Evolutionary conservation across 495 filamentous ascomycete genomes (phyloP), one percentile per base, ranked within the genome.

Genomic region (Hypoxylon intermedium): DNA sequence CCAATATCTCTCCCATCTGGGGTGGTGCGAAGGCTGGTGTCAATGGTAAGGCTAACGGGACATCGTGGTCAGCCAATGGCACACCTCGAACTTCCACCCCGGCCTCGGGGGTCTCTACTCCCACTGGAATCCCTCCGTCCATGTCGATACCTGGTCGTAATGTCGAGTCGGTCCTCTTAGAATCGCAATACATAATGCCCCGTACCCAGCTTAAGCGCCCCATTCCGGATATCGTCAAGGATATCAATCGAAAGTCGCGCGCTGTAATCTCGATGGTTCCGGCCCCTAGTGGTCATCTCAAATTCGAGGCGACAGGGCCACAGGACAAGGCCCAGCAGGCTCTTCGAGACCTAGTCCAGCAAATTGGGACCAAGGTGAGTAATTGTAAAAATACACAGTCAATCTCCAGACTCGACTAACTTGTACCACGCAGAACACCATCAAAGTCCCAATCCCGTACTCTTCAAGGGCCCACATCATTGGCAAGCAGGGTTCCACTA

Each of bases 401-500:
- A 18, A 1, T 40, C 40, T 3, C 24, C 19, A 18, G 33, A 5
- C 16, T 44, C 46, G 2, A 34, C 59, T 67, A 56, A 68, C 49
- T 44, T 62, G 23, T 11, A 48, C 1, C 16, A 23, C 33, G 12
- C 16, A 93, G 89, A 86, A 88, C 82, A 83, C 85, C 24, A 72
- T 89, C 49, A 86, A 83, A 55, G 81, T 97, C 20, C 81, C 90
- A 2, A 87, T 98, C 53, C 94, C 94, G 19, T 81, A 89, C 11
- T 92, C 89, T 26, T 84, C 90, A 4, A 85, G 91, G 42, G 82
- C 91, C 11, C 85, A 91, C 71, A 90, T 99, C 70, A 97, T 99
- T 71, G 95, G 94, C 68, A 90, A 88, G 47, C 85, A 88, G 71
- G 95, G 95, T 49, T 80, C 89, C n/a, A 92, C 87, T 33, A 90